These are phyloP conservation scores for Parafenestella ontariensis DNA, from an alignment of 2,329 filamentous ascomycete species.

Conservation along the genomic window DNA sequence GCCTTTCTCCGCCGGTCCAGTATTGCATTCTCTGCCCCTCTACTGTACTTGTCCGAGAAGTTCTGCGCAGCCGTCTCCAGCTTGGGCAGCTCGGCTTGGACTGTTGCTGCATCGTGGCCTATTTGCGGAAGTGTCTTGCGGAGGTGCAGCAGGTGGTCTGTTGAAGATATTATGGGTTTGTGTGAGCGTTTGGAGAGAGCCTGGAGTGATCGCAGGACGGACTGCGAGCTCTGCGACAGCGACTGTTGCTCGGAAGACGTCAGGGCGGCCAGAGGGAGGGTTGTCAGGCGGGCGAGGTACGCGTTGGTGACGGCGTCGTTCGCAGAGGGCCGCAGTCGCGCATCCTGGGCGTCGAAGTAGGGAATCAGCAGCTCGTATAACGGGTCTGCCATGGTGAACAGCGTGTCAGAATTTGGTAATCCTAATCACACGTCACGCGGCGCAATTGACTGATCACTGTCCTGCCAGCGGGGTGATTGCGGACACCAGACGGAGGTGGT, in stretches of 20 bases:
- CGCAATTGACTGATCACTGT: background rate
- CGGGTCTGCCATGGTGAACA: conserved; percentile 58
- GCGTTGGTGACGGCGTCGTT: conserved; percentile 63
- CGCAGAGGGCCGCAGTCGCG: conserved; percentile 49
- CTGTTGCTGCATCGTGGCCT: conserved; percentile 67
- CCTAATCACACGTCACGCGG: background rate
- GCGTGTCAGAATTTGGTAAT: no score
- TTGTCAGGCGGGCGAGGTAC: conserved; percentile 80
- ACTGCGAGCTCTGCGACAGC: conserved; percentile 81
- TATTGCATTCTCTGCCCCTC: conserved; percentile 68
- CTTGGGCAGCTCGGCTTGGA: conserved; percentile 76
- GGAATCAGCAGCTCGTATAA: conserved; percentile 76
- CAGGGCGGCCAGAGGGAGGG: conserved; percentile 76
- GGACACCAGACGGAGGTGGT: conserved; percentile 21
- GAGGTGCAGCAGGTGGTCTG: conserved; percentile 77
- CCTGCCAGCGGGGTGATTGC: conserved; percentile 4
- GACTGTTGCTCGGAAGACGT: conserved; percentile 77
- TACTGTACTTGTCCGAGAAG: conserved; percentile 85
- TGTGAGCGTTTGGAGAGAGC: conserved; percentile 88
- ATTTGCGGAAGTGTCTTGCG: conserved; percentile 74
- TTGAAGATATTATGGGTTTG: conserved; percentile 81
- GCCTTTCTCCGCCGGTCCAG: conserved; percentile 79
- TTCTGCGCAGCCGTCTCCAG: conserved; percentile 79
- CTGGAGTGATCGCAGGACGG: conserved; percentile 82
- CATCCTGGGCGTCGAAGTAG: conserved; percentile 59